These are phyloP conservation scores for Schrenkiella parvula DNA, from an alignment of 345 rosid species.

Conservation along the genomic window DNA sequence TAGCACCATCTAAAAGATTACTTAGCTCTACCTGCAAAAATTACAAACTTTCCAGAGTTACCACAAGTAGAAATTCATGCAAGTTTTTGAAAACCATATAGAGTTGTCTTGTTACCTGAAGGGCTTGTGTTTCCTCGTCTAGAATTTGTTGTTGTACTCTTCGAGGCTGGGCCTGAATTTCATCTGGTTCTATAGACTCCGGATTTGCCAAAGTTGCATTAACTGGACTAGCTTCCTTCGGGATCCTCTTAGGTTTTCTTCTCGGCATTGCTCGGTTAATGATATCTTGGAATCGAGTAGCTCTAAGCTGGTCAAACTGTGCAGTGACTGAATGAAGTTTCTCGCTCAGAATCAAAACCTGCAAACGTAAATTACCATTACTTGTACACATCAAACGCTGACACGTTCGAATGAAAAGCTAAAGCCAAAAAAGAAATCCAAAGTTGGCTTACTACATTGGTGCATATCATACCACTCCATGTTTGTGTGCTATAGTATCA, in stretches of 20 bases:
- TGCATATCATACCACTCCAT: slow-evolving; percentile 73
- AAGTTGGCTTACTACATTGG: slow-evolving; percentile 10
- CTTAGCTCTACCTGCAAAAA: slow-evolving; percentile 75
- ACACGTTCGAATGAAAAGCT: background rate
- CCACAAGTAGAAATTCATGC: background rate
- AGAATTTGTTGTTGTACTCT: slow-evolving; percentile 58
- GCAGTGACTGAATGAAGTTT: slow-evolving; percentile 85
- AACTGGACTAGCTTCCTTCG: slow-evolving; percentile 40
- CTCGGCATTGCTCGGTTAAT: slow-evolving; percentile 72
- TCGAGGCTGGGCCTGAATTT: slow-evolving; percentile 46
- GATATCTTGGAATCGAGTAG: slow-evolving; percentile 85
- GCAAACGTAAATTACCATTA: background rate
- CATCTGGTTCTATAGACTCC: slow-evolving; percentile 48
- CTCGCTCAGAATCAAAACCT: slow-evolving; percentile 72
- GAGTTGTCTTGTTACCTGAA: slow-evolving; percentile 57
- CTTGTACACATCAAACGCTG: background rate
- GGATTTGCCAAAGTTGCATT: slow-evolving; percentile 31
- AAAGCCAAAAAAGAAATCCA: background rate
- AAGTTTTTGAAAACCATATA: slow-evolving; percentile 4
- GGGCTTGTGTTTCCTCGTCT: slow-evolving; percentile 90
- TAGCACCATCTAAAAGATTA: slow-evolving; percentile 79
- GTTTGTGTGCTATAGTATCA: slow-evolving; percentile 85
- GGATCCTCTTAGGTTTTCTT: slow-evolving; percentile 52
- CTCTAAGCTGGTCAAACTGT: slow-evolving; percentile 84
- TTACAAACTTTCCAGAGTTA: slow-evolving; percentile 7